phyloP scores from a whole-genome alignment of 106 monocot genomes.

The Dendrobium officinale region DNA sequence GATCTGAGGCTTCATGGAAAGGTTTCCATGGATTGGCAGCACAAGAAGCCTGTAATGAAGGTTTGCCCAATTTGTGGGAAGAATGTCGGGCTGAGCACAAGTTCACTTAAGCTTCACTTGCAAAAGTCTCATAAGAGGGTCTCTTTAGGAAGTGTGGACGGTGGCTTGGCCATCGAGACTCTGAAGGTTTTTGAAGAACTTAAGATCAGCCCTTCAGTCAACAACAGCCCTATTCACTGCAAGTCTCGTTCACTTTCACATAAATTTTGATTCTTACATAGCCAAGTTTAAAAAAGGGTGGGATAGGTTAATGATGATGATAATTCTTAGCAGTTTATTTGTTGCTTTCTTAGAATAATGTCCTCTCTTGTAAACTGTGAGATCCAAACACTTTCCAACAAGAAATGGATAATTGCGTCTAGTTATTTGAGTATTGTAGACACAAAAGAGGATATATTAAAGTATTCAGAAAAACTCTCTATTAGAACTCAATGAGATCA shows the following conservation, averaged over 20 bases:
- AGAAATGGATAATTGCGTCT: too few relatives aligned
- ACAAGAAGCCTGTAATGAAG: conserved; percentile 66
- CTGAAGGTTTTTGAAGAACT: conserved; percentile 51
- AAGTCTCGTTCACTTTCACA: conserved; percentile 18
- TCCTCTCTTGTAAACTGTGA: too few relatives aligned
- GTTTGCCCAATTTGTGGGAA: conserved; percentile 84
- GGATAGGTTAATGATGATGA: too few relatives aligned
- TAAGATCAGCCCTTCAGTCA: conserved; percentile 27
- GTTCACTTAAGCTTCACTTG: conserved; percentile 84
- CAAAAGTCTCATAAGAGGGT: conserved; percentile 70
- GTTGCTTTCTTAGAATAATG: too few relatives aligned
- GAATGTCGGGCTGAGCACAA: conserved; percentile 77
- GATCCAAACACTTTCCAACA: too few relatives aligned
- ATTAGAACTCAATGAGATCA: too few relatives aligned
- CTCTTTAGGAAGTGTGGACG: conserved; percentile 80
- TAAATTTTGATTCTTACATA: background rate
- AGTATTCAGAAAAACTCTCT: too few relatives aligned
- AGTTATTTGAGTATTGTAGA: too few relatives aligned
- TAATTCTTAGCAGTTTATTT: too few relatives aligned
- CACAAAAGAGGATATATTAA: too few relatives aligned
- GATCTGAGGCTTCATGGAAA: conserved; percentile 59
- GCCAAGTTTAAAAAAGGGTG: too few relatives aligned
- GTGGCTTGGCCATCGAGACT: conserved; percentile 72
- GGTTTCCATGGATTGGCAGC: conserved; percentile 91
- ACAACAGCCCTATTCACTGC: too few relatives aligned